Conservation (phyloP, 495 filamentous ascomycete species). For the Apiosordaria backusii region DNA sequence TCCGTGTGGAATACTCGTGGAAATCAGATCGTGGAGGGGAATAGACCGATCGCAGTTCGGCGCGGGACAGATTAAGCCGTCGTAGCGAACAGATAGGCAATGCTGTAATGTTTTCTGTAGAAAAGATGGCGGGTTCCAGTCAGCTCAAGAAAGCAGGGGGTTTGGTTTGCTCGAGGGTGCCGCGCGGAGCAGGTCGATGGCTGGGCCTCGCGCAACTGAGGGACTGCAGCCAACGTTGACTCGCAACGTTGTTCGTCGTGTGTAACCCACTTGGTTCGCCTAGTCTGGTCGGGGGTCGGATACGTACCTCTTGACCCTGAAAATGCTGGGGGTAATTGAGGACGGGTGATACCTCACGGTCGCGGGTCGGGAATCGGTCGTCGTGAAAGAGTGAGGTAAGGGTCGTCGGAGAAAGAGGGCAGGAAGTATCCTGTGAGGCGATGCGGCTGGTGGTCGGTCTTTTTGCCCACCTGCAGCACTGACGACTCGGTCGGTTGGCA, state of each 20-base stretch:
- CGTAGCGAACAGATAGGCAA: slow-evolving; percentile 3
- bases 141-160: neutral
- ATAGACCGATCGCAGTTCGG: slow-evolving; percentile 11
- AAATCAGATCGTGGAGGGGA: slow-evolving; percentile 18
- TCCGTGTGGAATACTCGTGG: slow-evolving; percentile 35
- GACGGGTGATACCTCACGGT: slow-evolving; percentile 19
- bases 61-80: neutral
- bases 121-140: neutral
- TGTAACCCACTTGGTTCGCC: neutral
- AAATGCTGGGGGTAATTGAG: slow-evolving; percentile 11
- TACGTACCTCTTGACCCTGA: slow-evolving; percentile 12
- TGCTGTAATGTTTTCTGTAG: slow-evolving; percentile 2
- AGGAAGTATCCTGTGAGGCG: slow-evolving; percentile 20
- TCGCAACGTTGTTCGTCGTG: neutral
- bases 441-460: slow-evolving; percentile 28
- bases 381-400: slow-evolving; percentile 12
- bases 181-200: neutral
- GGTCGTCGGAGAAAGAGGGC: slow-evolving; percentile 10
- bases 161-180: neutral
- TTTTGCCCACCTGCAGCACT: slow-evolving; percentile 24
- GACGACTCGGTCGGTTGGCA: slow-evolving; percentile 25
- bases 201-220: neutral
- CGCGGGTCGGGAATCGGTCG: slow-evolving; percentile 6
- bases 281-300: neutral
- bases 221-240: neutral